These are phyloP conservation scores for Trametes punicea DNA, from an alignment of 768 basidiomycete species.

Conservation along the genomic window DNA sequence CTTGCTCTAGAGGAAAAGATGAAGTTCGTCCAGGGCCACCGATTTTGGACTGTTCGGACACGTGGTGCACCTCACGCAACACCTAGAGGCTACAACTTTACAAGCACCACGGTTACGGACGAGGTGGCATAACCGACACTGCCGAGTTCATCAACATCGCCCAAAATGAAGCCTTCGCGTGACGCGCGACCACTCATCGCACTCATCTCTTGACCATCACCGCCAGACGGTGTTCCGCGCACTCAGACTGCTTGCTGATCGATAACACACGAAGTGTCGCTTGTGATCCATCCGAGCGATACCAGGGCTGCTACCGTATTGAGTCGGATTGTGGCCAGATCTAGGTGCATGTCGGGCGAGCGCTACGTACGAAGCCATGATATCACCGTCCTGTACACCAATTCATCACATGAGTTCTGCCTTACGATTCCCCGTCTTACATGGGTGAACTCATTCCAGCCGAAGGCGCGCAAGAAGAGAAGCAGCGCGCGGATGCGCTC, in stretches of 20 bases:
- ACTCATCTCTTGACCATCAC: constrained; percentile 32
- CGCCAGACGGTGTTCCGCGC: constrained; percentile 25
- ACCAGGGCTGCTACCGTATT: no score
- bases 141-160: constrained; percentile 37
- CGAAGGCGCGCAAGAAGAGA: background rate
- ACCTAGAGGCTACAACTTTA: constrained; percentile 26
- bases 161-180: constrained; percentile 36
- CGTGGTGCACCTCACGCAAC: background rate
- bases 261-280: constrained; percentile 29
- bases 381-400: background rate
- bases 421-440: background rate
- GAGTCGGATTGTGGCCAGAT: no score
- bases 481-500: background rate
- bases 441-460: background rate
- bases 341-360: no score
- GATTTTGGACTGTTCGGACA: constrained; percentile 39
- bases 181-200: constrained; percentile 30
- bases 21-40: constrained; percentile 44
- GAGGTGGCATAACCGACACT: constrained; percentile 32
- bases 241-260: constrained; percentile 29
- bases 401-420: background rate
- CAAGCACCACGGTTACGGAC: constrained; percentile 33
- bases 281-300: background rate
- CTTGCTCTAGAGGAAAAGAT: constrained; percentile 42
- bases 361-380: no score